Conservation (phyloP, 257 asterid genomes). For the Paraleonurus japonicus region DNA sequence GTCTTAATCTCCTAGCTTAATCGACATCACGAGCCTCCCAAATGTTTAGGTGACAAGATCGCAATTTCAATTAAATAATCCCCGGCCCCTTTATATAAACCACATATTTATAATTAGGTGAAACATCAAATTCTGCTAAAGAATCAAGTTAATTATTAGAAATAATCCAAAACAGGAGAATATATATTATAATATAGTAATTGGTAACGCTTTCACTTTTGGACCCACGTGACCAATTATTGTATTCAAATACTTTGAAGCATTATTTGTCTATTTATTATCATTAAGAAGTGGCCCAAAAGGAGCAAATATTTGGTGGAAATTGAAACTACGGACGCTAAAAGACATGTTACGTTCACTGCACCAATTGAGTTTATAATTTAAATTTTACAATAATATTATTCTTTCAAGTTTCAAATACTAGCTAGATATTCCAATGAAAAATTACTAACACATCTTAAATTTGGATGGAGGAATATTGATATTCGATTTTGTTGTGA, state of each 20-base stretch:
- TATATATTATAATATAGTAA: background rate
- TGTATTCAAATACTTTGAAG: background rate
- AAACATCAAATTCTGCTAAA: constrained; percentile 20
- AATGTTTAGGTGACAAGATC: background rate
- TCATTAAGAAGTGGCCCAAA: constrained; percentile 22
- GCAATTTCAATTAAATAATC: background rate
- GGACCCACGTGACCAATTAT: constrained; percentile 20
- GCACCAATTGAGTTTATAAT: background rate
- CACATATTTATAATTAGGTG: constrained; percentile 26
- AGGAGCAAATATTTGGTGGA: constrained; percentile 24
- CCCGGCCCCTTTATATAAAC: background rate
- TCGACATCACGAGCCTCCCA: background rate
- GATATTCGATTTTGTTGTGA: too few relatives aligned
- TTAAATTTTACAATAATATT: too few relatives aligned
- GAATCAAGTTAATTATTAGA: constrained; percentile 12
- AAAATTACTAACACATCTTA: too few relatives aligned
- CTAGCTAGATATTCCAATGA: too few relatives aligned
- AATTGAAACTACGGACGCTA: constrained; percentile 6
- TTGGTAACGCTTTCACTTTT: background rate
- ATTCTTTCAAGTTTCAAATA: too few relatives aligned
- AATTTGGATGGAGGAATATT: too few relatives aligned
- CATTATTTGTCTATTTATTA: background rate
- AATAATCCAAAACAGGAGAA: constrained; percentile 1
- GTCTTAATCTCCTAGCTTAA: background rate
- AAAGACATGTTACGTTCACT: constrained; percentile 6